Conservation (phyloP, 768 basidiomycete species). For the Coprinopsis cinerea region DNA sequence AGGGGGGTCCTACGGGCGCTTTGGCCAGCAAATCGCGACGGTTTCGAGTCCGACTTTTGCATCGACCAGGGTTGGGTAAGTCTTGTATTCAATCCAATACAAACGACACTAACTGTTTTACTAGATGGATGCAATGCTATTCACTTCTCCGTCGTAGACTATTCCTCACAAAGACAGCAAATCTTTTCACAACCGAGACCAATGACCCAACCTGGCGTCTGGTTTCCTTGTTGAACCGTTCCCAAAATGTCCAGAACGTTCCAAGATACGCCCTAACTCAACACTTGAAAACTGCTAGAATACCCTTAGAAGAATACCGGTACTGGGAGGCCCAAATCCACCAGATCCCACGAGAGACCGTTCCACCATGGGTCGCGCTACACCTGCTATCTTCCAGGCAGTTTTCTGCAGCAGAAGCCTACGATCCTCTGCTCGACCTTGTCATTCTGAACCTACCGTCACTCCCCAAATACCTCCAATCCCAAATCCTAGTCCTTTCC, state of each 20-base stretch:
- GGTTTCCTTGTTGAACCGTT: background rate
- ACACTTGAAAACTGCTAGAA: background rate
- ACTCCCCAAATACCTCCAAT: slow-evolving; percentile 27
- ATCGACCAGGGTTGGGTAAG: too few species aligned
- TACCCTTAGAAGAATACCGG: background rate
- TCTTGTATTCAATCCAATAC: too few species aligned
- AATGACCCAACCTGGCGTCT: background rate
- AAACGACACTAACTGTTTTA: too few species aligned
- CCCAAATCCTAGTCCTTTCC: slow-evolving; percentile 40
- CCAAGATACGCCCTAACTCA: background rate
- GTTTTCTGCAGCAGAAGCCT: slow-evolving; percentile 38
- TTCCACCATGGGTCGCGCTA: slow-evolving; percentile 54
- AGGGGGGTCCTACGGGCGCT: too few species aligned
- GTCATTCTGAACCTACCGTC: slow-evolving; percentile 32
- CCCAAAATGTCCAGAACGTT: too few species aligned
- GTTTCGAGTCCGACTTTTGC: too few species aligned
- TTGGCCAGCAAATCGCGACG: too few species aligned
- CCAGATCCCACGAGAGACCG: background rate
- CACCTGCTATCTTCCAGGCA: slow-evolving; percentile 43
- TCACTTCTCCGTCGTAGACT: too few species aligned
- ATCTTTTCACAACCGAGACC: too few species aligned
- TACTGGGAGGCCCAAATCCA: background rate
- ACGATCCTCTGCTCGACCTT: slow-evolving; percentile 36
- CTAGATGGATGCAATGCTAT: too few species aligned
- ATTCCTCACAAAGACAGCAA: too few species aligned